A percentile compares a stretch with the other conserved stretches of the same genome.
These are phyloP conservation scores for Erythrophleum ivorense DNA, from an alignment of 331 rosid genomes.

Conservation along the genomic window DNA sequence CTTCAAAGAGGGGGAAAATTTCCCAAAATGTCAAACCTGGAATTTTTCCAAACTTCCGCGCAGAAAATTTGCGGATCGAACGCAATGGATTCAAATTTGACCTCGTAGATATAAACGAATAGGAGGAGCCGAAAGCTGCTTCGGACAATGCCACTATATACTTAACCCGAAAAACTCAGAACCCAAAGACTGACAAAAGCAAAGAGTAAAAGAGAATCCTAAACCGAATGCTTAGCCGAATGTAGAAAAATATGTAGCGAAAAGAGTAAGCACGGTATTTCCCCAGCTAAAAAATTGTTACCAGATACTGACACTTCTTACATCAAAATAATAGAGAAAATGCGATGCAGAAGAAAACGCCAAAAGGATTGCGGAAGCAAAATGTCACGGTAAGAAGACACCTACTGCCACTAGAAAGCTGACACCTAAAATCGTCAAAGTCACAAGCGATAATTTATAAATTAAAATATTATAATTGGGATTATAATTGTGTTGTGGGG, in stretches of 20 bases:
- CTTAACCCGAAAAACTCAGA: conserved; percentile 54
- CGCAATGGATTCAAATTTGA: conserved; percentile 54
- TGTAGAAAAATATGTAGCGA: conserved; percentile 51
- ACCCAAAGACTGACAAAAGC: conserved; percentile 79
- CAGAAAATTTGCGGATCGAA: conserved; percentile 65
- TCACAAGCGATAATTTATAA: conserved; percentile 1
- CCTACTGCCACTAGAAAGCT: conserved; percentile 42
- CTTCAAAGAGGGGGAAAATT: conserved; percentile 36
- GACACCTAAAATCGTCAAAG: conserved; percentile 45
- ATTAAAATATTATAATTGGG: background rate
- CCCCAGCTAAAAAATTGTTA: conserved; percentile 33
- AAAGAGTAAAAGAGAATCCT: conserved; percentile 57
- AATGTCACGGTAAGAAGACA: conserved; percentile 20
- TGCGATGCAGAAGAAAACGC: conserved; percentile 43
- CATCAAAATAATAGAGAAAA: conserved; percentile 39
- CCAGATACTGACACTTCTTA: conserved; percentile 42
- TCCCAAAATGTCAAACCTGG: conserved; percentile 43
- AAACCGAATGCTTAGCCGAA: conserved; percentile 59
- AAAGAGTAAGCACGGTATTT: conserved; percentile 15
- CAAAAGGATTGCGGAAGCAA: conserved; percentile 37
- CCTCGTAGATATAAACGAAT: conserved; percentile 25
- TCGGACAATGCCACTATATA: conserved; percentile 55
- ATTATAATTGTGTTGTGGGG: conserved; percentile 21
- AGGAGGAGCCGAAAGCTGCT: conserved; percentile 51
- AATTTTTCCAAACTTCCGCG: conserved; percentile 39